These are phyloP conservation scores for Ogataea pilisensis DNA, from an alignment of 805 yeast species.

Conservation along the genomic window DNA sequence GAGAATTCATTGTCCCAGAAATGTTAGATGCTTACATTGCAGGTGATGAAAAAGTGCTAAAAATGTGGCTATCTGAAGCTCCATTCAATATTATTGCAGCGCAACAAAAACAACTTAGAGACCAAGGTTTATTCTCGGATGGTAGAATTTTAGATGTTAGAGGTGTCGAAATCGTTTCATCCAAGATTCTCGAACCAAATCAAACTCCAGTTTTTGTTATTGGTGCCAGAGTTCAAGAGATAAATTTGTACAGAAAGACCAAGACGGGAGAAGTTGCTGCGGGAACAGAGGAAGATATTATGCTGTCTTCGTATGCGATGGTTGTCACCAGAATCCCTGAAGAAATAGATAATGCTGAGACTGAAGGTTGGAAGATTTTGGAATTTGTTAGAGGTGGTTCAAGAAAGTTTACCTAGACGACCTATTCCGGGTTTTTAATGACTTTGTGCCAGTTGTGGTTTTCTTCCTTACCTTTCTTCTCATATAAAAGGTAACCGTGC, in stretches of 20 bases:
- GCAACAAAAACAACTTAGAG: constrained; percentile 85
- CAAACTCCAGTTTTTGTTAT: constrained; percentile 90
- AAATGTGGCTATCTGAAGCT: constrained; percentile 94
- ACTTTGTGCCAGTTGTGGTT: too few species aligned
- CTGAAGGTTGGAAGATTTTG: constrained; percentile 96
- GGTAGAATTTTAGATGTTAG: constrained; percentile 90
- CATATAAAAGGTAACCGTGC: too few species aligned
- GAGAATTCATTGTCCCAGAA: constrained; percentile 93
- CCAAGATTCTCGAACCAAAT: constrained; percentile 84
- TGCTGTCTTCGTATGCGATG: constrained; percentile 92
- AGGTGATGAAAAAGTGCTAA: constrained; percentile 80
- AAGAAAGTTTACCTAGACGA: constrained; percentile 60
- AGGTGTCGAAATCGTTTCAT: constrained; percentile 87
- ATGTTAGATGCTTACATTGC: constrained; percentile 90
- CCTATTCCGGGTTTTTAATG: too few species aligned
- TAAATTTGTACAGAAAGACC: constrained; percentile 80
- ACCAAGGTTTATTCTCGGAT: constrained; percentile 87
- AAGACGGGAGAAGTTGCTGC: constrained; percentile 95
- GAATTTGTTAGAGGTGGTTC: constrained; percentile 94
- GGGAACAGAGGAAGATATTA: constrained; percentile 90
- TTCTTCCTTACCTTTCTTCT: too few species aligned
- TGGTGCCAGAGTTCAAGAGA: constrained; percentile 95
- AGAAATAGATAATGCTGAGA: constrained; percentile 80
- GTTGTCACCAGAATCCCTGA: constrained; percentile 92
- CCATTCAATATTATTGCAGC: constrained; percentile 94